phyloP scores from a whole-genome alignment of 2,329 filamentous ascomycete genomes.

The Colletotrichum gloeosporioides region DNA sequence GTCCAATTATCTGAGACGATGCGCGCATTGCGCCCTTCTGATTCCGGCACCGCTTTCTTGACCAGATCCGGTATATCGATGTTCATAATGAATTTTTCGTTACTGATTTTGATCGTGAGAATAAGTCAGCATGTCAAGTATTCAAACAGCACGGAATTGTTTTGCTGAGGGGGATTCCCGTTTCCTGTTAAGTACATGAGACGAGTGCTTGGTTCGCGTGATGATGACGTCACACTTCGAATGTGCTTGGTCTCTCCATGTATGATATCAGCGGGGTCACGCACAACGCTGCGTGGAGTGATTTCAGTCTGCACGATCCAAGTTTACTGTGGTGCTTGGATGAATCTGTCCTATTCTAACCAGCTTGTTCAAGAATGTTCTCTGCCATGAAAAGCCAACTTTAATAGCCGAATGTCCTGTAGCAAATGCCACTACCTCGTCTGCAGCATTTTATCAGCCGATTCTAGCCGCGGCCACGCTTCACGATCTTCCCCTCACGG shows the following conservation, averaged over 20 bases:
- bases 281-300: background rate
- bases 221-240: background rate
- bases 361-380: rapidly evolving
- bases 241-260: background rate
- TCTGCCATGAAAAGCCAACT: rapidly evolving
- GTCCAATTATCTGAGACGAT: conserved; percentile 35
- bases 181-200: background rate
- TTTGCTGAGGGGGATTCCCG: too few relatives aligned
- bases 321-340: background rate
- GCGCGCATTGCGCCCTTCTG: conserved; percentile 34
- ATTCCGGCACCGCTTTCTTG: conserved; percentile 34
- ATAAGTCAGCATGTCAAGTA: too few relatives aligned
- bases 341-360: rapidly evolving
- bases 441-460: background rate
- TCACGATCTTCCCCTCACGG: background rate
- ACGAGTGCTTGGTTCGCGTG: background rate
- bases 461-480: background rate
- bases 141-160: too few relatives aligned
- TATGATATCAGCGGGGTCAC: conserved; percentile 4
- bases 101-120: background rate
- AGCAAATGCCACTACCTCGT: background rate
- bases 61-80: conserved; percentile 33
- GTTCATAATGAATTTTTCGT: conserved; percentile 23
- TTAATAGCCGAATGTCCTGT: rapidly evolving
- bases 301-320: background rate